Percentiles rank a stretch among this genome's conserved stretches.
Conservation (phyloP, 2,329 filamentous ascomycete species). For the Fusarium floridanum region DNA sequence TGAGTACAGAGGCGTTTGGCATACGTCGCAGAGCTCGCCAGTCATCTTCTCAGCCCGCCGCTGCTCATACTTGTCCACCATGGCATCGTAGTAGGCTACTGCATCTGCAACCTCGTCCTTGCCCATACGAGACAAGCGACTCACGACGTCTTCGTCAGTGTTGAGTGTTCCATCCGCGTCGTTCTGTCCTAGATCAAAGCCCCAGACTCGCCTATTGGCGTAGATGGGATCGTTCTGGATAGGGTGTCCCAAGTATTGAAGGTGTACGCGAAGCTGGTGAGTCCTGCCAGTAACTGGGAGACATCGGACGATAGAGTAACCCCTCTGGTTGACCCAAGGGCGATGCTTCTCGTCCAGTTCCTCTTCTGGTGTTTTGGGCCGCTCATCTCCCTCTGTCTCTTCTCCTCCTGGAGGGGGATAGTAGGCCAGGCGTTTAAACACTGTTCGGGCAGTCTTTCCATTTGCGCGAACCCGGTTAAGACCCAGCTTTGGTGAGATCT, state of each 20-base stretch:
- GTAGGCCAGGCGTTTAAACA: constrained; percentile 94
- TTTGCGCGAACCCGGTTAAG: constrained; percentile 94
- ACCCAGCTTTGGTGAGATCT: constrained; percentile 94
- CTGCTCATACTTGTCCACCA: constrained; percentile 91
- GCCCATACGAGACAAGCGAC: constrained; percentile 87
- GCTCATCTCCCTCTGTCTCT: constrained; percentile 41
- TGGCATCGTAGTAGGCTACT: constrained; percentile 92
- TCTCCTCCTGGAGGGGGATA: constrained; percentile 70
- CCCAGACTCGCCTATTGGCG: constrained; percentile 93
- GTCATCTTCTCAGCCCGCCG: constrained; percentile 94
- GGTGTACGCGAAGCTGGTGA: constrained; percentile 93
- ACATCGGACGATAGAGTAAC: constrained; percentile 95
- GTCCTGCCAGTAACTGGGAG: constrained; percentile 93
- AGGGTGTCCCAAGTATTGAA: constrained; percentile 94
- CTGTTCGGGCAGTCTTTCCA: constrained; percentile 89
- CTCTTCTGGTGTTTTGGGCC: constrained; percentile 42
- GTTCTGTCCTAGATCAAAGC: constrained; percentile 77
- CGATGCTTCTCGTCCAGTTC: constrained; percentile 43
- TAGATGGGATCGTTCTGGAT: constrained; percentile 99
- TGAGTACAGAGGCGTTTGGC: constrained; percentile 90
- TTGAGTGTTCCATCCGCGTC: constrained; percentile 76
- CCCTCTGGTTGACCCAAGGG: constrained; percentile 70
- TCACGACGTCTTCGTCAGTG: constrained; percentile 91
- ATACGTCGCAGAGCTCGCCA: constrained; percentile 83
- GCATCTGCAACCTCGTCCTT: constrained; percentile 93